Conservation (phyloP, 192 early-diverging fungal genomes). For the Backusella tarrabulga region DNA sequence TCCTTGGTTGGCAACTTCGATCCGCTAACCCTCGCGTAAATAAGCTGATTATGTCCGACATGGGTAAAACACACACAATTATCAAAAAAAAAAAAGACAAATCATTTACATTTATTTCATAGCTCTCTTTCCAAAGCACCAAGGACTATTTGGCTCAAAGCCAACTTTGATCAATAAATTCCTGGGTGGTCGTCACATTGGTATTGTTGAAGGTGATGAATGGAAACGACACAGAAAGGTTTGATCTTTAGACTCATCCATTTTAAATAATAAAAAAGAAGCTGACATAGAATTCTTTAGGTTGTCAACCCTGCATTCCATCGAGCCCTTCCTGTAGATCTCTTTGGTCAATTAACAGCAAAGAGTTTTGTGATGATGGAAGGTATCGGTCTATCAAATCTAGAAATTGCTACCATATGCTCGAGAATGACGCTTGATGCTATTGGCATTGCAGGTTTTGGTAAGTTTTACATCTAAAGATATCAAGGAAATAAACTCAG, state of each 20-base stretch:
- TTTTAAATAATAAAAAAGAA: background rate
- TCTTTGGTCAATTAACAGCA: conserved; percentile 1
- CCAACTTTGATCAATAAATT: background rate
- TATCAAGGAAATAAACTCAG: background rate
- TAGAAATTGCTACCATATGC: background rate
- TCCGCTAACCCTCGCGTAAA: background rate
- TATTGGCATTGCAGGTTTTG: conserved; percentile 52
- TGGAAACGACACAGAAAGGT: conserved; percentile 28
- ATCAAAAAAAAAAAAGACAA: background rate
- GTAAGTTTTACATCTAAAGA: background rate
- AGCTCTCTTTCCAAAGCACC: background rate
- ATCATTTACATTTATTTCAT: background rate
- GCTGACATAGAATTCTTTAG: background rate
- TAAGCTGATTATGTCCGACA: background rate
- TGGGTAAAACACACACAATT: background rate
- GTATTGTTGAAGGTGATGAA: conserved; percentile 4
- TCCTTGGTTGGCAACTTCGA: background rate
- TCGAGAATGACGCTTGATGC: conserved; percentile 53
- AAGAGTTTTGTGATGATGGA: conserved; percentile 14
- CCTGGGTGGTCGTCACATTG: background rate
- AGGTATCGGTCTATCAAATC: background rate
- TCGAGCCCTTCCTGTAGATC: conserved; percentile 8
- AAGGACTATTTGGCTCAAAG: background rate
- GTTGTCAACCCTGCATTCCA: conserved; percentile 19
- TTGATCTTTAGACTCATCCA: background rate